Base-by-base conservation (phyloP, 768 basidiomycete species). In the Boletus vinaceobasis region DNA sequence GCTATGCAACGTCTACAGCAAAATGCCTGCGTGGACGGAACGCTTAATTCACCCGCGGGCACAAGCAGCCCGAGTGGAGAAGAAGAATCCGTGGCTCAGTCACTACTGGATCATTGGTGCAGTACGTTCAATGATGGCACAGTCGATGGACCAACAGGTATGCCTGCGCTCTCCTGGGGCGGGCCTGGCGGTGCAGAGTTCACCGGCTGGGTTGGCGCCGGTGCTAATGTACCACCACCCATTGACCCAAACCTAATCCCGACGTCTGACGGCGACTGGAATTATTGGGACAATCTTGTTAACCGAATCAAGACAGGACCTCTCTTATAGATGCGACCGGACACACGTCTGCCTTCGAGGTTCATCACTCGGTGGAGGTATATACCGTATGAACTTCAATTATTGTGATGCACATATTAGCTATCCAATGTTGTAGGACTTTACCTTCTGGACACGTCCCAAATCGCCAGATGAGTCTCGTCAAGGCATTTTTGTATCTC, bases 41-140 rank as follows among this genome's bases (percentile, higher is more conserved):
- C 81, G 58, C 74, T 75, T 2, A 73, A 73, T 52, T 86, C 87
- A 15, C 83, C 85, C 37, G 81, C 82, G 1, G 83, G 79, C 17
- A 80, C 86, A 23, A 81, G 80, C n/a, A 90, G 88, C 64, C 89
- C 87, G 2, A 69, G 67, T 48, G 85, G 79, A 42, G 90, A 91
- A 44, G 90, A 88, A 10, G 85, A 90, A 64, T 83, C 80, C 26
- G 76, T 86, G 7, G 89, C 90, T 4, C 90, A 93, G 64, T 81
- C 81, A 11, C 68, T 93, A 52, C 74, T 93, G 44, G 90, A 93
- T 67, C 87, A 91, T 57, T 93, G 91, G 90, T 88, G 84, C 64
- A 86, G 85, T 57, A 84, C 85, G n/a, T 81, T 90, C 59, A 87
- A 82, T 64, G 87, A 85, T 54, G 79, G 84, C 11, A 77, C 80